These are phyloP conservation scores for Lasiodiplodia citricola DNA, from an alignment of 2,329 filamentous ascomycete genomes.

Conservation along the genomic window DNA sequence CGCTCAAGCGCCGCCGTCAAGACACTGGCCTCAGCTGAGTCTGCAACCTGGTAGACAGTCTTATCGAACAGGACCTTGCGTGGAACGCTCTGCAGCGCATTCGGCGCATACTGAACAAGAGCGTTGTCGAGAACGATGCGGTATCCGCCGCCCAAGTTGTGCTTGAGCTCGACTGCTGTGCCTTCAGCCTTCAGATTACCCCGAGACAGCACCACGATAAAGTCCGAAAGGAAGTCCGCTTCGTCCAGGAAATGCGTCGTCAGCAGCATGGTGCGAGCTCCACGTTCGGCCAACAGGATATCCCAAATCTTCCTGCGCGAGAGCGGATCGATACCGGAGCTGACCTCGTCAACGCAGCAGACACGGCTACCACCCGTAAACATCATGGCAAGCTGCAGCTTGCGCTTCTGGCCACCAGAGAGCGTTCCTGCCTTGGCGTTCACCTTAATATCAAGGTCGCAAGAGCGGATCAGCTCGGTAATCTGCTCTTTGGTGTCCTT, in stretches of 20 bases:
- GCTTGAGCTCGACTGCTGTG: slow-evolving; percentile 84
- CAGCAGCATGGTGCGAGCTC: slow-evolving; percentile 79
- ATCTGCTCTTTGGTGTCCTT: slow-evolving; percentile 65
- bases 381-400: slow-evolving; percentile 94
- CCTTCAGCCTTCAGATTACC: slow-evolving; percentile 82
- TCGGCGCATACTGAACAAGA: neutral
- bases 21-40: slow-evolving; percentile 71
- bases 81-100: slow-evolving; percentile 20
- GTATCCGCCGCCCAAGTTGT: slow-evolving; percentile 82
- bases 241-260: slow-evolving; percentile 96
- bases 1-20: slow-evolving; percentile 74
- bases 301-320: slow-evolving; percentile 93
- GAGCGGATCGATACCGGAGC: slow-evolving; percentile 84
- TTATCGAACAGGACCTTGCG: slow-evolving; percentile 68
- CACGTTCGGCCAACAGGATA: slow-evolving; percentile 84
- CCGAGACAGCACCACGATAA: slow-evolving; percentile 86
- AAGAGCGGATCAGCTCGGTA: slow-evolving; percentile 66
- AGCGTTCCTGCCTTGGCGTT: slow-evolving; percentile 76
- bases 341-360: slow-evolving; percentile 91
- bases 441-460: slow-evolving; percentile 78
- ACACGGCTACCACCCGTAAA: slow-evolving; percentile 86
- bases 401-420: slow-evolving; percentile 90
- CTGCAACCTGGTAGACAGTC: slow-evolving; percentile 72
- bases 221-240: slow-evolving; percentile 85
- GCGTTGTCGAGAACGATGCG: slow-evolving; percentile 59